phyloP scores from a whole-genome alignment of 2,329 filamentous ascomycete species.

The Colletotrichum falcatum region DNA sequence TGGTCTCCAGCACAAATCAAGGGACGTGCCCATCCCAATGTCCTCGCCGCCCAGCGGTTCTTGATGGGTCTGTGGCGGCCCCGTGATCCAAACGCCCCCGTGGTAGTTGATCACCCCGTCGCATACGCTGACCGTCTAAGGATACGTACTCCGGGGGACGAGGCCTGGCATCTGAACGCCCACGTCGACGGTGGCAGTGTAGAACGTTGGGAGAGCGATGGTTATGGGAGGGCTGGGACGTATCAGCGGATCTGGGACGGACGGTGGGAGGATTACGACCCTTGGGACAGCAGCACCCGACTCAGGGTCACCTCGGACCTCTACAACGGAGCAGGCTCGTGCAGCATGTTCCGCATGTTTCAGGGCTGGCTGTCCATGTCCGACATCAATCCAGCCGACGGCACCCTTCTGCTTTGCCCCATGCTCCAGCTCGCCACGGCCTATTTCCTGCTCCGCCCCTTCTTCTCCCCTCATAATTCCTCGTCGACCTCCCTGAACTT shows the following conservation, averaged over 20 bases:
- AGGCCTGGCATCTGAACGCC: slow-evolving; percentile 66
- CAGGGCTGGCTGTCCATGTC: slow-evolving; percentile 68
- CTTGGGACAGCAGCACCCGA: slow-evolving; percentile 66
- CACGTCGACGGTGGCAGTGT: slow-evolving; percentile 79
- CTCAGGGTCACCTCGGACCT: slow-evolving; percentile 66
- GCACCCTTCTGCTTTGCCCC: slow-evolving; percentile 80
- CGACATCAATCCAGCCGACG: slow-evolving; percentile 72
- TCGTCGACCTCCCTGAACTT: slow-evolving; percentile 50
- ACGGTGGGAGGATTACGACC: slow-evolving; percentile 67
- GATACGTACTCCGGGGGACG: slow-evolving; percentile 68
- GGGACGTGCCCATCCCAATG: slow-evolving; percentile 73
- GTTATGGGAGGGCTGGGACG: slow-evolving; percentile 70
- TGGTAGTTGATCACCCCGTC: slow-evolving; percentile 71
- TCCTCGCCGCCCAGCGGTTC: slow-evolving; percentile 73
- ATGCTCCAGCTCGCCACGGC: slow-evolving; percentile 72
- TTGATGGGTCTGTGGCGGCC: slow-evolving; percentile 75
- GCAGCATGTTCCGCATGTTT: slow-evolving; percentile 70
- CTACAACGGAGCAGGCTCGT: slow-evolving; percentile 69
- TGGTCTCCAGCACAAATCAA: slow-evolving; percentile 78
- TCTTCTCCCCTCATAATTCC: slow-evolving; percentile 66
- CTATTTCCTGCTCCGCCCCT: slow-evolving; percentile 82
- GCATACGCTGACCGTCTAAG: slow-evolving; percentile 77
- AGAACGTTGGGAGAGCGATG: slow-evolving; percentile 78
- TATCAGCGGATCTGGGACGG: slow-evolving; percentile 67
- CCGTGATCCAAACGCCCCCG: slow-evolving; percentile 66